These are phyloP conservation scores for Diophrys appendiculata DNA, from an alignment of 73 alveolate species.

Conservation along the genomic window DNA sequence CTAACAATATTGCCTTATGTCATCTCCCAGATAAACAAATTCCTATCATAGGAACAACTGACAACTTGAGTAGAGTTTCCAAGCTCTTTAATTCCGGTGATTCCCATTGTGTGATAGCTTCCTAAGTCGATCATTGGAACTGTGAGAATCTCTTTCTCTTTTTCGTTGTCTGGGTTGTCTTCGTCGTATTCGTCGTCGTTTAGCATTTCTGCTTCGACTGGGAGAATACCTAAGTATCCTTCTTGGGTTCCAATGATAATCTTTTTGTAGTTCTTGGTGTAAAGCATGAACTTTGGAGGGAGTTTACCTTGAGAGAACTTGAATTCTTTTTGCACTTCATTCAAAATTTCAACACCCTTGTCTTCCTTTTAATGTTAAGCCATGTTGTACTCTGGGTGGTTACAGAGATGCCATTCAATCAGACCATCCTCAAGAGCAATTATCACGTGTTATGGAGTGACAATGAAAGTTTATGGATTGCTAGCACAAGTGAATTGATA, in stretches of 20 bases:
- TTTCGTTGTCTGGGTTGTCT: slow-evolving; percentile 74
- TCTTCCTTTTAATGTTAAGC: background rate
- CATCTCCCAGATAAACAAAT: slow-evolving; percentile 83
- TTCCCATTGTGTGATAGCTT: slow-evolving; percentile 72
- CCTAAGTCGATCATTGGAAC: slow-evolving; percentile 66
- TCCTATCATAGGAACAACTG: slow-evolving; percentile 72
- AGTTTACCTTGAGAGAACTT: slow-evolving; percentile 46
- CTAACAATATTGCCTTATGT: slow-evolving; percentile 68
- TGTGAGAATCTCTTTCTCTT: slow-evolving; percentile 49
- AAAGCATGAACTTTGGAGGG: slow-evolving; percentile 71
- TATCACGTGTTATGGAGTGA: slow-evolving; percentile 58
- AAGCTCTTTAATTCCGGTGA: slow-evolving; percentile 79
- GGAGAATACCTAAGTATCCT: slow-evolving; percentile 75
- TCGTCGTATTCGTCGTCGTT: slow-evolving; percentile 88
- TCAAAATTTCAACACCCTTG: slow-evolving; percentile 1
- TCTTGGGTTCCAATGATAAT: slow-evolving; percentile 72
- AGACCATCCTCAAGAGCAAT: slow-evolving; percentile 36
- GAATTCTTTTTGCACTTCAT: slow-evolving; percentile 40
- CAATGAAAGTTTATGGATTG: slow-evolving; percentile 20
- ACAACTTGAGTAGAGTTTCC: slow-evolving; percentile 91
- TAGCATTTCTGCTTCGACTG: slow-evolving; percentile 84
- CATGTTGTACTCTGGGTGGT: background rate
- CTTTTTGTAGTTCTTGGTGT: slow-evolving; percentile 75
- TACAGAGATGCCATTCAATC: background rate
- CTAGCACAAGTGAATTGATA: slow-evolving; percentile 9